These are phyloP conservation scores for Paraconiothyrium sp. DNA, from an alignment of 2,329 filamentous ascomycete species.

Conservation along the genomic window DNA sequence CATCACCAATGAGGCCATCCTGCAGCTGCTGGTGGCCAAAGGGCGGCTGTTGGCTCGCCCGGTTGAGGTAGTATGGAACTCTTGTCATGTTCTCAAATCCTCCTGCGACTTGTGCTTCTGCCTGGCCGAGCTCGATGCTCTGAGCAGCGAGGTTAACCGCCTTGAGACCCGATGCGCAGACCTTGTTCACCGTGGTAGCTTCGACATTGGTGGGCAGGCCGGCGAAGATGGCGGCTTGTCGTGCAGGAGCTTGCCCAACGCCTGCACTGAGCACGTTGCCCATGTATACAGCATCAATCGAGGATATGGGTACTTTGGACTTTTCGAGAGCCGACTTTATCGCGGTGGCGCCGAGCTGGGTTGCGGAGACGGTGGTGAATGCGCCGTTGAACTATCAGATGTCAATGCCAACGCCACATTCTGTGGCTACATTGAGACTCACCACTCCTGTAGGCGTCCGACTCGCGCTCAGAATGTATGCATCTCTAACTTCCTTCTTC, in stretches of 20 bases:
- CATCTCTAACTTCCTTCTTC: constrained; percentile 79
- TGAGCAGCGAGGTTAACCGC: constrained; percentile 90
- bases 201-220: constrained; percentile 84
- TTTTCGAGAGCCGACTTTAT: constrained; percentile 92
- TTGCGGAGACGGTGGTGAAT: constrained; percentile 82
- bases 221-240: constrained; percentile 89
- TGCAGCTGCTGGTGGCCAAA: constrained; percentile 90
- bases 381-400: constrained; percentile 87
- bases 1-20: constrained; percentile 93
- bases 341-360: constrained; percentile 87
- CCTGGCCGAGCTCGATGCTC: constrained; percentile 90
- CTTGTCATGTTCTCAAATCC: constrained; percentile 99
- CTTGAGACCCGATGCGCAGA: constrained; percentile 95
- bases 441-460: constrained; percentile 92
- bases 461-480: constrained; percentile 90
- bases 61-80: constrained; percentile 88
- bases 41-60: constrained; percentile 81
- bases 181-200: constrained; percentile 95
- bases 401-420: constrained; percentile 16
- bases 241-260: constrained; percentile 88
- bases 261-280: constrained; percentile 89
- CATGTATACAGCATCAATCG: constrained; percentile 95
- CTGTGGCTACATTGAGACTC: constrained; percentile 23
- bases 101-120: constrained; percentile 88
- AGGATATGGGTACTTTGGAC: constrained; percentile 80